A percentile compares a stretch with the other conserved stretches of the same genome.
Evolutionary conservation across 257 asterid genomes (phyloP).

Genomic region (Phtheirospermum japonicum): DNA sequence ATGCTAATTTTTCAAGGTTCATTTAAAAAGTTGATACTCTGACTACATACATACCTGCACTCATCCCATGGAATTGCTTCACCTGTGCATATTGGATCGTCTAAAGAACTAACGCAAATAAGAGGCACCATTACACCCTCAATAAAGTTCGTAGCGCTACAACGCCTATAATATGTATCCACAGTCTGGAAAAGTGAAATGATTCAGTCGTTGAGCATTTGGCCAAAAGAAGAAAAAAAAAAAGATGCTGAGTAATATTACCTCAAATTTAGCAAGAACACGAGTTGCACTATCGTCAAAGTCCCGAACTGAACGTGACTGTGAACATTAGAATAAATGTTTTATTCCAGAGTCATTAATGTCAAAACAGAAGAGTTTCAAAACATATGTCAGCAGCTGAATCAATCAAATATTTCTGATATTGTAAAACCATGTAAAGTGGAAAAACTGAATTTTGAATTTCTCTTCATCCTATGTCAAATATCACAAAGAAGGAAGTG

Average conservation of each 20-base stretch:
- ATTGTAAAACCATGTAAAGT: neutral
- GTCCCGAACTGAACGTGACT: conserved; percentile 76
- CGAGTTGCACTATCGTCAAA: conserved; percentile 80
- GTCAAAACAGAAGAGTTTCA: neutral
- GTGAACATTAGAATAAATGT: conserved; percentile 21
- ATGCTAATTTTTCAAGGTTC: neutral
- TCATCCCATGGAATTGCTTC: conserved; percentile 99
- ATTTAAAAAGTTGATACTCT: neutral
- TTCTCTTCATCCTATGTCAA: conserved; percentile 18
- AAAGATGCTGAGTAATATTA: conserved; percentile 31
- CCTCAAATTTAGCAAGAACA: conserved; percentile 73
- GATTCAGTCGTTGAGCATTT: conserved; percentile 20
- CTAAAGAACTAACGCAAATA: conserved; percentile 77
- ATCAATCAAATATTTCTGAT: neutral
- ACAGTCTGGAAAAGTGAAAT: conserved; percentile 50
- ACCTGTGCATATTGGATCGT: conserved; percentile 88
- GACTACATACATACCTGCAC: conserved; percentile 44
- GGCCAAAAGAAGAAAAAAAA: neutral
- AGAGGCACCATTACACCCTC: conserved; percentile 81
- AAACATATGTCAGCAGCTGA: conserved; percentile 1
- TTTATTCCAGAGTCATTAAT: conserved; percentile 5
- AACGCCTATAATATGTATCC: conserved; percentile 80
- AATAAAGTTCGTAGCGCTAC: conserved; percentile 67
- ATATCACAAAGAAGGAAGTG: neutral
- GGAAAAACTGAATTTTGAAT: neutral